Evolutionary conservation across 1,139 yeast species (phyloP), one percentile per base, ranked within the genome.

Genomic region (Suzukiozyma palmioleophila): DNA sequence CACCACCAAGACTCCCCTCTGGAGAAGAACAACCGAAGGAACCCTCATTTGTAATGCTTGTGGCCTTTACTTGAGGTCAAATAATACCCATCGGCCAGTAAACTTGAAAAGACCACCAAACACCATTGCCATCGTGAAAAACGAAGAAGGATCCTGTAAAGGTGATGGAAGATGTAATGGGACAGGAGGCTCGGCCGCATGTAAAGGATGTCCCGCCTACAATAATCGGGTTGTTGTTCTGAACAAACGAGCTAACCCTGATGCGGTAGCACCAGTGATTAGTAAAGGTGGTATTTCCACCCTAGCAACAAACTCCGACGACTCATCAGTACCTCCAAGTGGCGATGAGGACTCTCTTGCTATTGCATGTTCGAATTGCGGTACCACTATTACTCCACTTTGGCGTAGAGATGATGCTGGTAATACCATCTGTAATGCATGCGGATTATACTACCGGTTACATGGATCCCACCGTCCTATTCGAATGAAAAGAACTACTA

Each of bases 131-230:
- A 61, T 80, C 9, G 58, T 62, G 7, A 60, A 64, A 27, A 55
- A 51, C 21, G 65, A 65, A 24, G 64, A 62, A 28, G 95, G 95
- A 0, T 74, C 85, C 3, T 86, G 95, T 53, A 79, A 81, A 43
- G 95, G 95, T 9, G 87, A 84, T 51, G 95, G 95, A 5, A 72
- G 81, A 46, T 86, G 95, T 59, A 85, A 85, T 52, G 95, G 95
- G 2, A 85, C 92, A 1, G 95, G 95, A 3, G 95, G 95, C 1
- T 65, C 89, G 2, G 74, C 74, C 3, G 88, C 88, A 2, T 86
- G 95, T 57, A 73, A 80, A 47, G 89, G 90, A 3, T 86, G 95
- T 55, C 94, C 95, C 2, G 89, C 92, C 3, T 84, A 61, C 55
- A 84, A 85, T 54, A 86, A 86, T 60, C 69, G 94, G 40, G 69